phyloP scores from a whole-genome alignment of 176 grass and related monocot species.

The Rhynchospora tenuis region DNA sequence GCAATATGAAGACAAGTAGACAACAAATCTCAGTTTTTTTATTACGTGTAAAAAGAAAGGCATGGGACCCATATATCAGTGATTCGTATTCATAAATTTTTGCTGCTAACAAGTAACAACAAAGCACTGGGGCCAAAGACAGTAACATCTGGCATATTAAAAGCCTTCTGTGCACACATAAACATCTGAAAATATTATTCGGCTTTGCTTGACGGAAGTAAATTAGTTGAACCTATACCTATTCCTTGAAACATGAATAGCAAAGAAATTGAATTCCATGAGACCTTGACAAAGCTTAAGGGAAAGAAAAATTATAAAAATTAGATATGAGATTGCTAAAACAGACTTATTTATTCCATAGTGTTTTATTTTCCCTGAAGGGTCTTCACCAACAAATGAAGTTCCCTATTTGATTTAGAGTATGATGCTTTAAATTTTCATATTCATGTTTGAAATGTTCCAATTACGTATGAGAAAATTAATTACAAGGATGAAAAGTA shows the following conservation, averaged over 20 bases:
- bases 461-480: not conserved
- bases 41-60: not conserved
- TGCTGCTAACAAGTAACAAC: not conserved
- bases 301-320: not conserved
- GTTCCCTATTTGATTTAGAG: not conserved
- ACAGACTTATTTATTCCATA: not conserved
- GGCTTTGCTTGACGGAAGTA: not conserved
- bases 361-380: not conserved
- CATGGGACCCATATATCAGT: not conserved
- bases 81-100: not conserved
- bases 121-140: not conserved
- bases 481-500: slow-evolving; percentile 2
- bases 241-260: not conserved
- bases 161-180: not conserved
- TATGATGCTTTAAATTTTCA: slow-evolving; percentile 1
- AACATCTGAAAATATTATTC: not conserved
- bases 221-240: not conserved
- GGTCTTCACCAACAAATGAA: not conserved
- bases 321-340: not conserved
- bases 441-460: not conserved
- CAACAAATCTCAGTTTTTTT: not conserved
- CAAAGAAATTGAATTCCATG: not conserved
- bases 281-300: not conserved
- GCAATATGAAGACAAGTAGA: slow-evolving; percentile 3
- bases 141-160: not conserved